Percentiles rank a stretch among this genome's conserved stretches.
Evolutionary conservation across 2,329 filamentous ascomycete genomes (phyloP).

Genomic region (Aspergillus cejpii): DNA sequence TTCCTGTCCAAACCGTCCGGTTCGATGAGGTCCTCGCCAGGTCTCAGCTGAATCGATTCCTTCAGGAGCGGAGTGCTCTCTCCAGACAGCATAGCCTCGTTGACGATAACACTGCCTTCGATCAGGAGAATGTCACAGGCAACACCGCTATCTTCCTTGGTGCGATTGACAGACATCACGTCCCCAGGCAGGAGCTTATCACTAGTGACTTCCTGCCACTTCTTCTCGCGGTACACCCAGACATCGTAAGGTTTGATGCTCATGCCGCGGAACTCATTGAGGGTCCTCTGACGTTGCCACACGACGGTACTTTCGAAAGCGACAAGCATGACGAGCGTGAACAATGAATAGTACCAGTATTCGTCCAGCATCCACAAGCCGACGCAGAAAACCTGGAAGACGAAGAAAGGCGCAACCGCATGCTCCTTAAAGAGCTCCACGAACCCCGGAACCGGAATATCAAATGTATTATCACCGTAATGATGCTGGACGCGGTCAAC

Average conservation of each 20-base stretch:
- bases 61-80: slow-evolving; percentile 96
- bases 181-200: slow-evolving; percentile 91
- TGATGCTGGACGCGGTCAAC: slow-evolving; percentile 76
- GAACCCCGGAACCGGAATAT: slow-evolving; percentile 95
- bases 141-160: slow-evolving; percentile 94
- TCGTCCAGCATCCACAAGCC: slow-evolving; percentile 98
- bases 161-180: slow-evolving; percentile 82
- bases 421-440: slow-evolving; percentile 96
- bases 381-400: slow-evolving; percentile 98
- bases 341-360: slow-evolving; percentile 99
- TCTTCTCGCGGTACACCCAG: slow-evolving; percentile 78
- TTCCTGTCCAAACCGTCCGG: slow-evolving; percentile 93
- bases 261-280: slow-evolving; percentile 97
- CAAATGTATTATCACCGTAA: slow-evolving; percentile 93
- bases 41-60: slow-evolving; percentile 87
- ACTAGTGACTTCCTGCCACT: slow-evolving; percentile 82
- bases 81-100: slow-evolving; percentile 97
- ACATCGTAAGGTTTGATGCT: slow-evolving; percentile 98
- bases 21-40: slow-evolving; percentile 71
- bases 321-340: slow-evolving; percentile 97
- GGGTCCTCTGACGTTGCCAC: slow-evolving; percentile 93
- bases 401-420: slow-evolving; percentile 96
- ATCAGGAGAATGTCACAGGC: slow-evolving; percentile 95
- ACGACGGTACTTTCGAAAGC: slow-evolving; percentile 97
- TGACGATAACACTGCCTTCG: slow-evolving; percentile 93